Evolutionary conservation across 2,329 filamentous ascomycete species (phyloP), one percentile per base, ranked within the genome.

Genomic region (Pyrenochaeta sp.): DNA sequence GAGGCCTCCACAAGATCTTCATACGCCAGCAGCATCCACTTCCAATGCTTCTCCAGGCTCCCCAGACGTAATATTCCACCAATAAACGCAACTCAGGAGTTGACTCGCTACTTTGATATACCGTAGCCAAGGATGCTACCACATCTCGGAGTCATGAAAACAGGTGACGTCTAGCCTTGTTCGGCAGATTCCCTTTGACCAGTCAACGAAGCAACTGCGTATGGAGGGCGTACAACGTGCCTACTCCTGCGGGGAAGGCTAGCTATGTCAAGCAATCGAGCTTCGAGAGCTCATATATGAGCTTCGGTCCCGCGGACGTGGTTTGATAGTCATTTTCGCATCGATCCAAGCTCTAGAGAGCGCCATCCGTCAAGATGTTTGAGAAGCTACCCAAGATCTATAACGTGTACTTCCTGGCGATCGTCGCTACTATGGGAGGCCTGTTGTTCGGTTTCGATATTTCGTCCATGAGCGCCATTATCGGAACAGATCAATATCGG

Each of bases 381-480:
- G 73, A 72, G 51, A 66, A 59, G 25, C 62, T 84, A 27, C 83
- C 83, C 27, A 84, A 44, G 70, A 81, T 82, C 56, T 84, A 84
- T 73, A 86, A 85, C 75, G 78, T 81, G 58, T 83, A 84, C 68
- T 83, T 85, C 60, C 75, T 85, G 54, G 83, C 83, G 22, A 72
- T 81, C 45, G 78, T 86, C 49, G 80, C 83, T 54, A 86, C 83
- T 0, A 76, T 85, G 39, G 84, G 83, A 42, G 84, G 83, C 22
- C 80, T 81, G 78, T 73, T 83, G 69, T 86, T 86, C 58, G 84
- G 84, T 52, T 86, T 86, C 65, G 84, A 86, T 68, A 85, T 86
- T 57, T 82, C 80, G 6, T 84, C 82, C 4, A 85, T 86, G 81
- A 80, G 77, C 48, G 84, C 83, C 42, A 83, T 84, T 60, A 80